Evolutionary conservation across 148 eudicot species (phyloP).

Genomic region (Euryodendron excelsum): DNA sequence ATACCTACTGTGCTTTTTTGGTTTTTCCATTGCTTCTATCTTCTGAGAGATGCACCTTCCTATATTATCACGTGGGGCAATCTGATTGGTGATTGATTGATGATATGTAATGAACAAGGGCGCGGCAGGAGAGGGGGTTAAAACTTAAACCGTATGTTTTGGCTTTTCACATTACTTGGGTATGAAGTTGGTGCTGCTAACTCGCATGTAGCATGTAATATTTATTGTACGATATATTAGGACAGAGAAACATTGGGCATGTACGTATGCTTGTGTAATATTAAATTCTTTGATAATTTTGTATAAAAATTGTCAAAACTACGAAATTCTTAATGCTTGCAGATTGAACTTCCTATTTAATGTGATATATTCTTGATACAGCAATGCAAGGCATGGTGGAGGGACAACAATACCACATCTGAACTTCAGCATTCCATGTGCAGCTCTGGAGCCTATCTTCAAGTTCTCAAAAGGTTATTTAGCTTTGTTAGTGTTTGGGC

Average conservation of each 20-base stretch:
- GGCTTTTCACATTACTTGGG: neutral
- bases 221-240: neutral
- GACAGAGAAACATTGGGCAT: too few relatives aligned
- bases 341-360: neutral
- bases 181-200: neutral
- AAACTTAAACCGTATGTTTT: neutral
- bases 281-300: neutral
- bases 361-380: conserved; percentile 29
- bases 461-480: conserved; percentile 66
- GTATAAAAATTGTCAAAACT: neutral
- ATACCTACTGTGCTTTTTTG: too few relatives aligned
- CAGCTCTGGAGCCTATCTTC: conserved; percentile 73
- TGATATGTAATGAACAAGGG: too few relatives aligned
- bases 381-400: conserved; percentile 93
- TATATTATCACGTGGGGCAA: neutral
- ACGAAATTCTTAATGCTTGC: neutral
- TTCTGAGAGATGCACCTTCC: neutral
- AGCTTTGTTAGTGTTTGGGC: neutral
- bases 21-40: neutral
- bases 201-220: neutral
- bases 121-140: too few relatives aligned
- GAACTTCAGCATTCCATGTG: conserved; percentile 96
- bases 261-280: neutral
- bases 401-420: conserved; percentile 80
- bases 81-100: too few relatives aligned